Evolutionary conservation across 495 filamentous ascomycete genomes (phyloP).

Genomic region (Neurospora sp.): DNA sequence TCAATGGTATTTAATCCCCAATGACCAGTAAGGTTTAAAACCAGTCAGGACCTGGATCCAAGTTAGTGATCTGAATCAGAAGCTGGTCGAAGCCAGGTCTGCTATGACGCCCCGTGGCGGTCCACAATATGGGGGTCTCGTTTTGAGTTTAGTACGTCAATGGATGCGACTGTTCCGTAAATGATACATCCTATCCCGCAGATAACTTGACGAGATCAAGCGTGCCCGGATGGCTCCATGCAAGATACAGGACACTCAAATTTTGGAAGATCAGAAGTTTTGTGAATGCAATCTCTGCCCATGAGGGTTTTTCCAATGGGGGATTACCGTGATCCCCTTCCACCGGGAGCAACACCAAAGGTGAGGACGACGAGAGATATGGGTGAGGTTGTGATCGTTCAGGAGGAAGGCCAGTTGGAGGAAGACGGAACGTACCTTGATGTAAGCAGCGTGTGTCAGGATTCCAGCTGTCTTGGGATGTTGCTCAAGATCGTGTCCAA

Average conservation of each 20-base stretch:
- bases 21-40: not conserved
- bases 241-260: not conserved
- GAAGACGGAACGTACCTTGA: not conserved
- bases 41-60: not conserved
- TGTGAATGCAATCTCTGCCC: not conserved
- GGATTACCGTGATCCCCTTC: not conserved
- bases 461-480: not conserved
- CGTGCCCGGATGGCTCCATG: not conserved
- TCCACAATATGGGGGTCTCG: not conserved
- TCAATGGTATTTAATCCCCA: not conserved
- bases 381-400: not conserved
- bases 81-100: not conserved
- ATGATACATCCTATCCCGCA: not conserved
- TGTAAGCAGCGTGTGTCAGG: not conserved
- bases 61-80: not conserved
- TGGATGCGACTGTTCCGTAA: not conserved
- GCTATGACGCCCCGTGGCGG: not conserved
- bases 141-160: not conserved
- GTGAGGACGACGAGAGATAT: not conserved
- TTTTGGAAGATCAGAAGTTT: not conserved
- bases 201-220: not conserved
- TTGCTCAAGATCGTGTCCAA: not conserved
- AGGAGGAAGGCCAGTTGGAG: not conserved
- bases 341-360: not conserved
- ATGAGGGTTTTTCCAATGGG: not conserved